These are phyloP conservation scores for Aspergillus flavus DNA, from an alignment of 2,329 filamentous ascomycete species.

Conservation along the genomic window DNA sequence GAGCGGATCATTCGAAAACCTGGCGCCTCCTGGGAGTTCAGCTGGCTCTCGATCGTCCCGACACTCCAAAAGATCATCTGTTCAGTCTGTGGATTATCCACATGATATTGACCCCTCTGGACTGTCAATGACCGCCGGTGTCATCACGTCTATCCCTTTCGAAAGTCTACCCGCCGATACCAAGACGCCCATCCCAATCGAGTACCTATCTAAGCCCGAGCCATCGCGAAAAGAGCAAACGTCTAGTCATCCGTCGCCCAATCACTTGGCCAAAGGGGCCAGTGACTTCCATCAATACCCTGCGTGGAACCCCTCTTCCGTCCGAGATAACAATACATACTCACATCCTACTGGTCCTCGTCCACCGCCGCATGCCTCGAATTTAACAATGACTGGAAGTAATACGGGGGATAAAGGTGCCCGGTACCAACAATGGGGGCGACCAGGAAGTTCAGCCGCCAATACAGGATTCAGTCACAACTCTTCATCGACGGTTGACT, in stretches of 20 bases:
- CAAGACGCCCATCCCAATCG: slow-evolving; percentile 70
- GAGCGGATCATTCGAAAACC: slow-evolving; percentile 60
- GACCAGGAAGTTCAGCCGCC: slow-evolving; percentile 59
- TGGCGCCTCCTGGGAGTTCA: slow-evolving; percentile 64
- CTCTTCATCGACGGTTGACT: slow-evolving; percentile 59
- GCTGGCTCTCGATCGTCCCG: slow-evolving; percentile 71
- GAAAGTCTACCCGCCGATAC: slow-evolving; percentile 68
- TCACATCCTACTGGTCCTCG: slow-evolving; percentile 64
- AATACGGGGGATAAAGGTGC: slow-evolving; percentile 68
- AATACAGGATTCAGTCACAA: slow-evolving; percentile 57
- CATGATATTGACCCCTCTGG: slow-evolving; percentile 62
- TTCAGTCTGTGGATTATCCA: slow-evolving; percentile 70
- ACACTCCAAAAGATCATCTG: slow-evolving; percentile 71
- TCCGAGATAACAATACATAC: slow-evolving; percentile 52
- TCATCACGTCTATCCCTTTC: slow-evolving; percentile 87
- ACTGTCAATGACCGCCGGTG: slow-evolving; percentile 74
- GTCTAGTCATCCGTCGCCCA: slow-evolving; percentile 79
- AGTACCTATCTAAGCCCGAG: slow-evolving; percentile 71
- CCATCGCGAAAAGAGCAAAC: slow-evolving; percentile 69
- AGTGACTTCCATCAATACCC: slow-evolving; percentile 90
- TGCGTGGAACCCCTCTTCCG: slow-evolving; percentile 61
- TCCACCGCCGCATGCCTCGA: slow-evolving; percentile 58
- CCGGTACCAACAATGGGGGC: slow-evolving; percentile 78
- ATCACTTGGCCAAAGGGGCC: slow-evolving; percentile 77
- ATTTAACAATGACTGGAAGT: slow-evolving; percentile 70